Evolutionary conservation across 75 land plant species (phyloP), one percentile per base, ranked within the genome.

Genomic region (Larix kaempferi): DNA sequence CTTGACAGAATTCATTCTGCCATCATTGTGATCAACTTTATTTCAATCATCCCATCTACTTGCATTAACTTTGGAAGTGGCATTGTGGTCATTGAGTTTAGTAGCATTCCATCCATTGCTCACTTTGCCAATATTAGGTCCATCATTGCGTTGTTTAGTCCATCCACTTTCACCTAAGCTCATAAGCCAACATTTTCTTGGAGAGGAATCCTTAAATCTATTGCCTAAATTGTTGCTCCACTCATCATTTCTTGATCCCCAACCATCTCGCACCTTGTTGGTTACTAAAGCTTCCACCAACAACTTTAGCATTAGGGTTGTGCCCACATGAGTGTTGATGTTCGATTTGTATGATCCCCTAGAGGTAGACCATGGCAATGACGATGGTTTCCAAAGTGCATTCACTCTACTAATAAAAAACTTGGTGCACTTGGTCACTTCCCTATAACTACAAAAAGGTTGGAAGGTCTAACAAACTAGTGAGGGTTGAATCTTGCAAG

Each of bases 161-260:
- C 29, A 67, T 44, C 69, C 65, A 13, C 44, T 57, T 35, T 60
- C 66, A 7, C 83, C 83, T 87, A 88, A 88, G 22, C 86, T 81
- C 73, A 86, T 81, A 23, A 81, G 56, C 27, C 77, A 80, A 6
- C 77, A 76, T 75, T 80, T 87, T 54, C 66, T 64, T 15, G 88
- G 83, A 26, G 88, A 86, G 19, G 91, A 86, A 52, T 86, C 82
- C 23, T 77, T 78, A 29, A 84, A 82, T 52, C 82, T 89, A 5
- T 82, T 80, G 35, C 89, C 86, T 23, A 85, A 82, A 61, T 80
- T 80, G 59, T 64, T 77, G 25, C 82, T 63, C 74, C 79, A 76
- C 14, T 85, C 82, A 83, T 76, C 83, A 52, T 23, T 67, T 67
- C 39, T 67, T 37, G 72, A 67, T 67, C 49, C 49, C 72, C 72